These are phyloP conservation scores for Cryptosporidium ryanae DNA, from an alignment of 169 alveolate genomes.

Conservation along the genomic window DNA sequence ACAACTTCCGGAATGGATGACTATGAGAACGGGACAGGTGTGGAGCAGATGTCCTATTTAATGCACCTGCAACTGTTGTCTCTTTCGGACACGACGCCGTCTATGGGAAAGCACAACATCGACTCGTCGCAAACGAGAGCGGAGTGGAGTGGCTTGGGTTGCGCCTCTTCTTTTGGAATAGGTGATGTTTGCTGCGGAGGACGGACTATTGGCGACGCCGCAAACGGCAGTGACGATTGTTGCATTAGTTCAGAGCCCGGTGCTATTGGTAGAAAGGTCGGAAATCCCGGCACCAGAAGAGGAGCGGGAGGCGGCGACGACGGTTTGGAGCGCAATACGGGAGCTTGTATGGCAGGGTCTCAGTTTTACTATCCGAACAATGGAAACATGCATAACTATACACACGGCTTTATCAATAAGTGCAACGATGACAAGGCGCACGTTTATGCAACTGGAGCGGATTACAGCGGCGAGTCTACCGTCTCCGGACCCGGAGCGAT, in stretches of 20 bases:
- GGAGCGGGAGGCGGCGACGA: too few relatives aligned
- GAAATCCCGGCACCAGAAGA: too few relatives aligned
- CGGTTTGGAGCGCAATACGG: too few relatives aligned
- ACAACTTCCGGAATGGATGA: conserved; percentile 34
- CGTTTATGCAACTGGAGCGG: too few relatives aligned
- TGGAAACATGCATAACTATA: conserved; percentile 8
- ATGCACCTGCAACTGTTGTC: conserved; percentile 69
- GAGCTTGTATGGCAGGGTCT: background rate
- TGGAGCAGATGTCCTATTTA: conserved; percentile 69
- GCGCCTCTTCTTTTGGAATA: conserved; percentile 1
- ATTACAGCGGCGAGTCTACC: too few relatives aligned
- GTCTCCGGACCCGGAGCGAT: too few relatives aligned
- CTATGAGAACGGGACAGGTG: conserved; percentile 56
- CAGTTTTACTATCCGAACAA: conserved; percentile 8
- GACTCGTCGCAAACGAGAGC: background rate
- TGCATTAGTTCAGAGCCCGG: background rate
- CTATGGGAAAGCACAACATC: background rate
- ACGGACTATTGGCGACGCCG: background rate
- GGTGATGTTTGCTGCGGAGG: background rate
- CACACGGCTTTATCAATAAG: conserved; percentile 13
- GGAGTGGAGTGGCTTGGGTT: conserved; percentile 1
- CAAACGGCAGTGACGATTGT: background rate
- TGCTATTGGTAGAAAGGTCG: too few relatives aligned
- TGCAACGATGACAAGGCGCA: too few relatives aligned
- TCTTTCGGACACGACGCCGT: conserved; percentile 17